Conservation (phyloP, 2,329 filamentous ascomycete genomes). For the Lojkania enalia region DNA sequence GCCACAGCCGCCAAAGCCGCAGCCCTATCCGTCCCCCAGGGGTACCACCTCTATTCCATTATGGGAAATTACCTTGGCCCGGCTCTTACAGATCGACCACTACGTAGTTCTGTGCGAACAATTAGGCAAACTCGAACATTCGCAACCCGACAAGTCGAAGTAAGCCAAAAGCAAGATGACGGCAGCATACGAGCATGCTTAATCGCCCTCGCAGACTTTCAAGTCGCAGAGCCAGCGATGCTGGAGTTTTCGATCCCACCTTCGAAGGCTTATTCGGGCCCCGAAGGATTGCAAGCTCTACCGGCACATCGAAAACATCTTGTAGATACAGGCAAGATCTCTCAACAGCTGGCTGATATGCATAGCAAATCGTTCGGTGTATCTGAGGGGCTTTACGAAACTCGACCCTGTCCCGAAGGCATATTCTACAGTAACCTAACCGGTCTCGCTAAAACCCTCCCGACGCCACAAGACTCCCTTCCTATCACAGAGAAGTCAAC, state of each 20-base stretch:
- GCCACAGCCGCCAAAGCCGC: constrained; percentile 50
- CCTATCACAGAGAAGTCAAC: constrained; percentile 36
- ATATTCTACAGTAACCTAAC: constrained; percentile 51
- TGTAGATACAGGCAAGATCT: constrained; percentile 18
- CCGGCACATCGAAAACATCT: constrained; percentile 3
- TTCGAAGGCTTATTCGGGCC: constrained; percentile 29
- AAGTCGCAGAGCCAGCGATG: constrained; percentile 44
- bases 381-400: constrained; percentile 40
- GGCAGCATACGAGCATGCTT: constrained; percentile 47
- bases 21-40: constrained; percentile 40
- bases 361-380: constrained; percentile 37
- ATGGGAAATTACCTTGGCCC: constrained; percentile 55
- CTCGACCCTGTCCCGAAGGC: constrained; percentile 44
- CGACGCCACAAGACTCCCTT: constrained; percentile 45
- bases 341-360: constrained; percentile 17
- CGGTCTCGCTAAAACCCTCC: constrained; percentile 43
- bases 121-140: constrained; percentile 54
- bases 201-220: constrained; percentile 54
- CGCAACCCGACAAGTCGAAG: constrained; percentile 52
- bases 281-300: constrained; percentile 11
- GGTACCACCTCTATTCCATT: constrained; percentile 52
- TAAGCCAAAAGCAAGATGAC: constrained; percentile 48
- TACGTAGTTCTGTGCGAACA: constrained; percentile 43
- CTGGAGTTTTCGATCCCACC: constrained; percentile 48
- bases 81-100: constrained; percentile 45